A percentile compares a stretch with the other conserved stretches of the same genome.
Conservation (phyloP, 148 eudicot genomes). For the Camellia lanceoleosa region DNA sequence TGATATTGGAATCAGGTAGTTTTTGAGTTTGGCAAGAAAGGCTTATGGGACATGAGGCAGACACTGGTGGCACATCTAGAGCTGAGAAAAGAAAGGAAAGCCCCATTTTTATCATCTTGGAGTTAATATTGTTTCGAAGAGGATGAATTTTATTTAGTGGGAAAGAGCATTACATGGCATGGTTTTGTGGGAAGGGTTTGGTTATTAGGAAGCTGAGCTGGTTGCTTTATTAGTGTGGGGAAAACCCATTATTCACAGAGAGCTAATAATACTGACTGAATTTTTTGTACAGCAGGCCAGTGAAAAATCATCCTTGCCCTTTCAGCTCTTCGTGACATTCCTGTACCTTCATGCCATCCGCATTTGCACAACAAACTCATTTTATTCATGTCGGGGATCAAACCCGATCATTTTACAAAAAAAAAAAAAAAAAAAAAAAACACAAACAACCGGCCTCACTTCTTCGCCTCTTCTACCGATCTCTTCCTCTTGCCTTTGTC, state of each 20-base stretch:
- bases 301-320: constrained; percentile 42
- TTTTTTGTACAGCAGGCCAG: constrained; percentile 51
- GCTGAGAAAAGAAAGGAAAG: constrained; percentile 52
- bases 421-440: too few relatives aligned
- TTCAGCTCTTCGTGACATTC: constrained; percentile 46
- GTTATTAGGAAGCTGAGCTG: constrained; percentile 16
- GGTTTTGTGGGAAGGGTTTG: constrained; percentile 55
- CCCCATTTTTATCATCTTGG: constrained; percentile 42
- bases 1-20: constrained; percentile 12
- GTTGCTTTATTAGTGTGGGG: constrained; percentile 5
- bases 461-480: too few relatives aligned
- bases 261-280: constrained; percentile 22
- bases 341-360: too few relatives aligned
- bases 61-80: constrained; percentile 41
- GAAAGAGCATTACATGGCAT: constrained; percentile 52
- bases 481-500: too few relatives aligned
- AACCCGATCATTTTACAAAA: too few relatives aligned
- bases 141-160: constrained; percentile 18
- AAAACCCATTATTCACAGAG: not conserved
- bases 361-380: too few relatives aligned
- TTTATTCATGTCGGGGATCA: too few relatives aligned
- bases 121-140: constrained; percentile 13
- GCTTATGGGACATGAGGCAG: constrained; percentile 12
- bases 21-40: constrained; percentile 11
- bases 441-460: too few relatives aligned